A percentile compares a stretch with the other conserved stretches of the same genome.
phyloP scores from a whole-genome alignment of 2,329 filamentous ascomycete genomes.

The Botrytis deweyae region DNA sequence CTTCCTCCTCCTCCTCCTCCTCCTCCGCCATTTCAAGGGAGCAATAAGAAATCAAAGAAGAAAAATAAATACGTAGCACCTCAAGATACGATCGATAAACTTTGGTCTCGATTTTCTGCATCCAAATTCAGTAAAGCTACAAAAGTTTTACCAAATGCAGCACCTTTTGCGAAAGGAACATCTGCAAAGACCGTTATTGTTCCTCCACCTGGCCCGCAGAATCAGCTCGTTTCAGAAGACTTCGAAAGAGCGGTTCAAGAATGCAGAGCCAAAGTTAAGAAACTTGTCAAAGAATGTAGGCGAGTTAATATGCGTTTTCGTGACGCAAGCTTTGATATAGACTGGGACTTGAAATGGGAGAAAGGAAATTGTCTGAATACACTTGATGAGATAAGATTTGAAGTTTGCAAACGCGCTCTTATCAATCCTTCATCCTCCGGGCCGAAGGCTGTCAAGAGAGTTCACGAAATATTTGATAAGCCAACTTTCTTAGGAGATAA shows the following conservation, averaged over 20 bases:
- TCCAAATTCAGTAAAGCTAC: constrained; percentile 65
- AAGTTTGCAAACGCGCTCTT: constrained; percentile 48
- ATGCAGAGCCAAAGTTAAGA: constrained; percentile 63
- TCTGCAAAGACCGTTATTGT: constrained; percentile 20
- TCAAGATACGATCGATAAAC: constrained; percentile 64
- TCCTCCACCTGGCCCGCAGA: constrained; percentile 48
- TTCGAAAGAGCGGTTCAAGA: constrained; percentile 70
- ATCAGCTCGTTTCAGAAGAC: constrained; percentile 59
- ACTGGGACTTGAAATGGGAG: constrained; percentile 54
- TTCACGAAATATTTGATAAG: constrained; percentile 72
- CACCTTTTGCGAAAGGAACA: constrained; percentile 34
- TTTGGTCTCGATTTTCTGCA: constrained; percentile 62
- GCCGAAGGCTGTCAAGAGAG: constrained; percentile 75
- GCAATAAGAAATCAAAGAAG: constrained; percentile 44
- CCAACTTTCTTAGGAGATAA: constrained; percentile 78
- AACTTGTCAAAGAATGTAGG: constrained; percentile 64
- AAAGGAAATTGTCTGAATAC: constrained; percentile 40
- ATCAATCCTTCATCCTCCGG: constrained; percentile 49
- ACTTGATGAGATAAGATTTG: constrained; percentile 46
- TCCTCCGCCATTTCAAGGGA: constrained; percentile 20
- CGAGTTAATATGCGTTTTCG: constrained; percentile 81
- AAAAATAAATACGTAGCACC: constrained; percentile 58
- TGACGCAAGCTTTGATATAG: constrained; percentile 72
- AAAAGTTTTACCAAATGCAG: constrained; percentile 63
- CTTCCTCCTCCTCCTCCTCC: constrained; percentile 26